phyloP scores from a whole-genome alignment of 306 rosid species.

The Calophaca sinica region DNA sequence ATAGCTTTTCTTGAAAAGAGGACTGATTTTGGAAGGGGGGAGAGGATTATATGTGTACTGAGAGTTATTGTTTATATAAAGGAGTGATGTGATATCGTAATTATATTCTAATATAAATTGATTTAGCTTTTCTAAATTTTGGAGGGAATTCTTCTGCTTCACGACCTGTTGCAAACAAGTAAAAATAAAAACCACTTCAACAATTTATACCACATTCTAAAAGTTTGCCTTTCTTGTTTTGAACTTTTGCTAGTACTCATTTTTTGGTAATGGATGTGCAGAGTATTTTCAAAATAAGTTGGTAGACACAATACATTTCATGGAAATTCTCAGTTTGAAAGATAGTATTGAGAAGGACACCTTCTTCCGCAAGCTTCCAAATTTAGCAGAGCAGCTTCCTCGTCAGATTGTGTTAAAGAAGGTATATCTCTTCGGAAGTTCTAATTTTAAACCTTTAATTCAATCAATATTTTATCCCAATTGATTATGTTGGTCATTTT shows the following conservation, averaged over 20 bases:
- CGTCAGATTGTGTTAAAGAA: constrained; percentile 91
- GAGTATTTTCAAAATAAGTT: constrained; percentile 98
- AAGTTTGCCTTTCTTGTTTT: constrained; percentile 42
- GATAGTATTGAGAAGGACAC: constrained; percentile 98
- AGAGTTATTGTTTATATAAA: constrained; percentile 23
- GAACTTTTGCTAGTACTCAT: constrained; percentile 34
- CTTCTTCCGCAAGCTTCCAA: constrained; percentile 98
- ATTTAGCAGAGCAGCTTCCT: constrained; percentile 97
- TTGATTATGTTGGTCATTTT: constrained; percentile 50
- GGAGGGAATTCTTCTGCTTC: constrained; percentile 28
- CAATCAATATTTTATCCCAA: constrained; percentile 37
- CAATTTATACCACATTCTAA: constrained; percentile 20
- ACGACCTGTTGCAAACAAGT: constrained; percentile 22
- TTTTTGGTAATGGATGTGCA: constrained; percentile 54
- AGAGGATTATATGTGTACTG: neutral
- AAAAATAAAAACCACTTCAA: constrained; percentile 27
- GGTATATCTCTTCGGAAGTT: constrained; percentile 58
- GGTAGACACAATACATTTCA: constrained; percentile 97
- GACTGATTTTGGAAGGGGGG: neutral
- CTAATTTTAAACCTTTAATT: constrained; percentile 17
- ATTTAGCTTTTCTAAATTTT: constrained; percentile 35
- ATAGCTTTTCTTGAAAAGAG: neutral
- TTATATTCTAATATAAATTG: constrained; percentile 36
- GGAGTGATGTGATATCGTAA: constrained; percentile 26
- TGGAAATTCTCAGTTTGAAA: constrained; percentile 97